A percentile compares a stretch with the other conserved stretches of the same genome.
Evolutionary conservation across 2,329 filamentous ascomycete genomes (phyloP).

Genomic region (Periconia sp.): DNA sequence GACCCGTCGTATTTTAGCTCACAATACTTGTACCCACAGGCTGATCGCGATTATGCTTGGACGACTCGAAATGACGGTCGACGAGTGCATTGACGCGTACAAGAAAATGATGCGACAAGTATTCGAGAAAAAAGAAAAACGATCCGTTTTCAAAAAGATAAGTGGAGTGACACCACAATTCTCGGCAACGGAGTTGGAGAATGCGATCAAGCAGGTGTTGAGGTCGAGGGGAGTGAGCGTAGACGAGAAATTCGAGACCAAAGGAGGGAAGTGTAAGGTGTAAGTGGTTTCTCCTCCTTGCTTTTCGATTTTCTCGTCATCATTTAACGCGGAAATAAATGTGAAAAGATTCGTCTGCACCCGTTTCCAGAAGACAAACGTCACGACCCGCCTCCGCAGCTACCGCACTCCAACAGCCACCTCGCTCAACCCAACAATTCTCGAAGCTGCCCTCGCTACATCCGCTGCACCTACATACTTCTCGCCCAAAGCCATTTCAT

Average conservation of each 20-base stretch:
- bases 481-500: conserved; percentile 40
- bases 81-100: conserved; percentile 21
- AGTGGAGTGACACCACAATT: conserved; percentile 14
- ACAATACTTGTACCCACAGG: neutral
- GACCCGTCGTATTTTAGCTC: conserved; percentile 1
- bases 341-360: conserved; percentile 46
- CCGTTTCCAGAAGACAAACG: conserved; percentile 42
- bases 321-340: neutral
- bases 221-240: neutral
- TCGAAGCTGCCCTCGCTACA: conserved; percentile 31
- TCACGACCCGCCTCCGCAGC: conserved; percentile 42
- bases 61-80: conserved; percentile 18
- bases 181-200: conserved; percentile 9
- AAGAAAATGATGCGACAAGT: conserved; percentile 11
- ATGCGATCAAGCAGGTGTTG: conserved; percentile 13
- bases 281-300: conserved; percentile 16
- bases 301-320: neutral
- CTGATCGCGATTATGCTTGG: conserved; percentile 26
- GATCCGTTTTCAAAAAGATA: neutral
- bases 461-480: conserved; percentile 37
- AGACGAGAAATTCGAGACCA: conserved; percentile 11
- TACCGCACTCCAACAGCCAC: conserved; percentile 9
- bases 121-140: conserved; percentile 14
- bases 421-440: conserved; percentile 19
- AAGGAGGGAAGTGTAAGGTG: conserved; percentile 11